Evolutionary conservation across 2,329 filamentous ascomycete species (phyloP), one percentile per base, ranked within the genome.

Genomic region (Tolypocladium sp.): DNA sequence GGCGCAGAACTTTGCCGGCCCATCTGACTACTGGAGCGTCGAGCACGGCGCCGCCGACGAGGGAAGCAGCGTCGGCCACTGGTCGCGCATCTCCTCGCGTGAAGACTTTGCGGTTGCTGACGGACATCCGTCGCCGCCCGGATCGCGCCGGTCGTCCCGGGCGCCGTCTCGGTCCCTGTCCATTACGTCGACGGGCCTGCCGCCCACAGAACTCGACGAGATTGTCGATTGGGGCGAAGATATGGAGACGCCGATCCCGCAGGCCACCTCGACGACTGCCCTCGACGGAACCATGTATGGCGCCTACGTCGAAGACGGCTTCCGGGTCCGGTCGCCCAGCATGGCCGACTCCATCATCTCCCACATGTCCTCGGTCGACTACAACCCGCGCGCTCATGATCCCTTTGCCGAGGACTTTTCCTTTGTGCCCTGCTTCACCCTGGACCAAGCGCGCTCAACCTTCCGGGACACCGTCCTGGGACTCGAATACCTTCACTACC

Each of bases 401-500:
- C 79, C 84, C 2, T 86, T 91, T 61, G 88, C 91, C 41, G 91
- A 96, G 66, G 92, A 97, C 70, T 91, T 91, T 72, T 91, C 89
- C 41, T 96, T 94, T 68, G 93, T 97, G 20, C 94, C 94, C 20
- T 92, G 92, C 74, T 90, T 99, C 75, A 96, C 93, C 0, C 81
- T 96, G 41, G 83, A 88, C 33, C 86, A 93, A 70, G 89, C 92
- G 17, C 87, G 92, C 37, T 86, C 85, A 42, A 89, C 91, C 0
- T 97, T 99, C 73, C 84, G 93, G 63, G 94, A 99, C 71, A 96
- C 93, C 0, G 87, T 99, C 2, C 80, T 97, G 42, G 94, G 94
- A 4, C 77, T 99, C 25, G 92, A 99, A 71, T 99, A 97, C 71
- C 81, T 99, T 40, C 90, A 94, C 70, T 93, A 91, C 66, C 88